Base-by-base conservation (phyloP, 371 early-diverging fungal genomes). In the Apophysomyces elegans region DNA sequence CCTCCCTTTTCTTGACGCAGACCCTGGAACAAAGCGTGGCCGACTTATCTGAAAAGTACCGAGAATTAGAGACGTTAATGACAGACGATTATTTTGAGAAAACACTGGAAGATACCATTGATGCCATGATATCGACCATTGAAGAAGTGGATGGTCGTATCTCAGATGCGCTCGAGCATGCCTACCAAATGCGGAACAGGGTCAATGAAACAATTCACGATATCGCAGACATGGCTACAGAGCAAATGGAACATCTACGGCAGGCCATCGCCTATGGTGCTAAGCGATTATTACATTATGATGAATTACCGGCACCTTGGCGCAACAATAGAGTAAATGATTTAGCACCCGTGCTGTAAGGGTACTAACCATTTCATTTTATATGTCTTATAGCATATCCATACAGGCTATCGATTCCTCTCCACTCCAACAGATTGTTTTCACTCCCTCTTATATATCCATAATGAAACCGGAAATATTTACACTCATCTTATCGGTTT, bases 391-490 rank as follows among this genome's bases (percentile, higher is more conserved):
- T 70, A 86, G 80, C 77, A 77, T 68, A 90, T 90, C 63, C 78
- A 72, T 65, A 77, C 73, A 7, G 92, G 91, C 16, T 95, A 95
- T 77, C 86, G 95, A 71, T 88, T 69, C 82, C 87, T 80, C 70
- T 81, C 71, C 63, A 86, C 80, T 76, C 91, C 74, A 74, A 82
- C 74, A 21, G 66, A 58, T 81, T 95, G 95, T 69, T 69, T 90
- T 57, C 74, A 79, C 63, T 92, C 93, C 7, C 74, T 89, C 44
- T 69, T 85, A 43, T 93, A 91, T 73, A 26, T 91, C 35, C 94
- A 94, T 72, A 95, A 94, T 76, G 95, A 95, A 74, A 90, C 92
- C 3, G 91, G 91, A 50, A 95, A 94, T 75, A 90, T 95, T 56
- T 88, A 88, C 74, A 88, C 95, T 32, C 95, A 95, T 74, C 74